These are phyloP conservation scores for Calvatia gigantea DNA, from an alignment of 768 basidiomycete species.

Conservation along the genomic window DNA sequence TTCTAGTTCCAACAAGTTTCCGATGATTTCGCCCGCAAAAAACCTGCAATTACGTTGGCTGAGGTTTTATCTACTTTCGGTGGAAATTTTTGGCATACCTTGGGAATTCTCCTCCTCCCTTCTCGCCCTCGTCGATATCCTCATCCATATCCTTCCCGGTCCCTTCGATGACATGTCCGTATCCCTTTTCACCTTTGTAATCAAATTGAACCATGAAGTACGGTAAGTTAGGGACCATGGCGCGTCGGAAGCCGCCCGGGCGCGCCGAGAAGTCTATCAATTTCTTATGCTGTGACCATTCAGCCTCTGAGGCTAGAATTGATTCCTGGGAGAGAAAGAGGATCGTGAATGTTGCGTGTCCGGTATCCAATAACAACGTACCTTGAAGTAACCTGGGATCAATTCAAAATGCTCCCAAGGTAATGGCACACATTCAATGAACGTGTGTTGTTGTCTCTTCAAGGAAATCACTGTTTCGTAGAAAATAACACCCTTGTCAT, in stretches of 20 bases:
- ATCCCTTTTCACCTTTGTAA: conserved; percentile 95
- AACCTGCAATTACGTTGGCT: conserved; percentile 47
- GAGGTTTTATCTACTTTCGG: neutral
- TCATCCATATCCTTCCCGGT: conserved; percentile 60
- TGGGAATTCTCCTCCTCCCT: conserved; percentile 90
- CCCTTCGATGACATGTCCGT: conserved; percentile 98
- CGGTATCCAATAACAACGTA: conserved; percentile 20
- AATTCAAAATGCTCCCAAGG: conserved; percentile 86
- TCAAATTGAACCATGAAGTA: conserved; percentile 99
- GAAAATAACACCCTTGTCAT: conserved; percentile 93
- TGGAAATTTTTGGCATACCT: conserved; percentile 42
- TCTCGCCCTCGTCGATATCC: conserved; percentile 79
- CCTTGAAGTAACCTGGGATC: conserved; percentile 92
- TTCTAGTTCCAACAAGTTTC: conserved; percentile 85
- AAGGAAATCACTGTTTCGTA: conserved; percentile 90
- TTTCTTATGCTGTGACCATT: conserved; percentile 99
- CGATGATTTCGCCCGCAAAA: conserved; percentile 94
- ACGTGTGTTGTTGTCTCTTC: conserved; percentile 87
- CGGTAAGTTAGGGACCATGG: conserved; percentile 94
- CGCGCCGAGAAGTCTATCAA: conserved; percentile 89
- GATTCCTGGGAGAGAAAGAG: conserved; percentile 63
- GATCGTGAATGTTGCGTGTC: neutral
- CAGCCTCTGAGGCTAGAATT: conserved; percentile 86
- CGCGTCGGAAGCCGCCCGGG: conserved; percentile 90
- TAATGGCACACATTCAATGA: conserved; percentile 91